phyloP scores from a whole-genome alignment of 2,329 filamentous ascomycete species.

The Juglanconis oblonga region DNA sequence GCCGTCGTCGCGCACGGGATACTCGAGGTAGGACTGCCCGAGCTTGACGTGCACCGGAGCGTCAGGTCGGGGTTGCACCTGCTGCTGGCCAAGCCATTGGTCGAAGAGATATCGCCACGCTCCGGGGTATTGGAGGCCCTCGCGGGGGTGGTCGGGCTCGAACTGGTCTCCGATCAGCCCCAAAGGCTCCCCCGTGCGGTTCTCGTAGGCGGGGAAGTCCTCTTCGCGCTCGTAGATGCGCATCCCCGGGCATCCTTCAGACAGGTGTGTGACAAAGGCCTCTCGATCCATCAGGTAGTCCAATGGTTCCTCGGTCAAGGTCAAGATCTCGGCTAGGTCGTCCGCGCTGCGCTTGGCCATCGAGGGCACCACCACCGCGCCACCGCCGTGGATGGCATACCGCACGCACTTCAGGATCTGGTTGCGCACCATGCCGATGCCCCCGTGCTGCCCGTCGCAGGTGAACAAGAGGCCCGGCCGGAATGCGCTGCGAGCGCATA shows the following conservation, averaged over 20 bases:
- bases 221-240: conserved; percentile 26
- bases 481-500: conserved; percentile 31
- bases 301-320: conserved; percentile 25
- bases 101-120: conserved; percentile 29
- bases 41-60: conserved; percentile 27
- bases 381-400: conserved; percentile 37
- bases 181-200: conserved; percentile 20
- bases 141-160: conserved; percentile 27
- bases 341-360: conserved; percentile 32
- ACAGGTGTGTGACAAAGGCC: conserved; percentile 24
- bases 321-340: conserved; percentile 30
- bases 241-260: conserved; percentile 28
- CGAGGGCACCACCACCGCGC: conserved; percentile 33
- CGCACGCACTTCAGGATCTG: conserved; percentile 39
- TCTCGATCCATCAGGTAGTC: conserved; percentile 29
- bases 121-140: conserved; percentile 22
- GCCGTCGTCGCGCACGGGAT: conserved; percentile 34
- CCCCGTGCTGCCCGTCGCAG: conserved; percentile 37
- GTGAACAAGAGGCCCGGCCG: conserved; percentile 34
- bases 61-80: conserved; percentile 11
- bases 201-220: conserved; percentile 27
- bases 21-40: conserved; percentile 35
- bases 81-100: conserved; percentile 26
- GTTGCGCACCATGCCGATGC: conserved; percentile 38
- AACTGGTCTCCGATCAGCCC: conserved; percentile 28